Percentiles rank a stretch among this genome's conserved stretches.
These are phyloP conservation scores for Hortiboletus flavorubellus DNA, from an alignment of 768 basidiomycete genomes.

Conservation along the genomic window DNA sequence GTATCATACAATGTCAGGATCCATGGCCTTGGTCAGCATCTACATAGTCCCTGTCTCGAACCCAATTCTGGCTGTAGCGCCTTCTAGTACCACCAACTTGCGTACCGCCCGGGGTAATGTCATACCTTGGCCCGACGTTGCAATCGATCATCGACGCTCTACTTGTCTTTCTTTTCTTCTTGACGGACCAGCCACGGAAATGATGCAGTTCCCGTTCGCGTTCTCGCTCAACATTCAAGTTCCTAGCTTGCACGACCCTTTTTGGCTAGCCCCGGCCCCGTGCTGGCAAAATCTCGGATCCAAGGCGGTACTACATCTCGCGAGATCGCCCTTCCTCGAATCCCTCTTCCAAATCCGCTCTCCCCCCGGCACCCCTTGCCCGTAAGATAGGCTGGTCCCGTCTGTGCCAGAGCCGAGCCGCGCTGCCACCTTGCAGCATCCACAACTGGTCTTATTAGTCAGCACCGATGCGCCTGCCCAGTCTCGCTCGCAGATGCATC, in stretches of 20 bases:
- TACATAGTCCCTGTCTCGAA: no score
- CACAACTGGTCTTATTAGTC: slow-evolving; percentile 27
- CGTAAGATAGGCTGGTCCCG: slow-evolving; percentile 75
- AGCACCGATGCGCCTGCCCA: no score
- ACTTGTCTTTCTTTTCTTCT: neutral
- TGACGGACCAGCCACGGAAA: slow-evolving; percentile 28
- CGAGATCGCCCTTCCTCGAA: slow-evolving; percentile 6
- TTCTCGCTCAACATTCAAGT: slow-evolving; percentile 65
- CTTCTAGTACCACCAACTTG: no score
- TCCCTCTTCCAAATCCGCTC: slow-evolving; percentile 15
- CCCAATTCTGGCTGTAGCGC: no score
- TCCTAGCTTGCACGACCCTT: slow-evolving; percentile 67
- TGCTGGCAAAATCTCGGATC: slow-evolving; percentile 21
- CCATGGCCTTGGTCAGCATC: no score
- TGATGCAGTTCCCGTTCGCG: slow-evolving; percentile 66
- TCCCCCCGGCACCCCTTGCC: slow-evolving; percentile 39
- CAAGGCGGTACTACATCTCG: slow-evolving; percentile 21
- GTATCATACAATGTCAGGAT: no score
- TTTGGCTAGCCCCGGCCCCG: slow-evolving; percentile 32
- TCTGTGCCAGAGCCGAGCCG: slow-evolving; percentile 52
- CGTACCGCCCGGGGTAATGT: no score
- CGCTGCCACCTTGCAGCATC: slow-evolving; percentile 52
- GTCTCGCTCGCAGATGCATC: no score
- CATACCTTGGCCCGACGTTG: no score
- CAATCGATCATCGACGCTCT: neutral